phyloP scores from a whole-genome alignment of 2,329 filamentous ascomycete genomes.

The Juglanconis oblonga region DNA sequence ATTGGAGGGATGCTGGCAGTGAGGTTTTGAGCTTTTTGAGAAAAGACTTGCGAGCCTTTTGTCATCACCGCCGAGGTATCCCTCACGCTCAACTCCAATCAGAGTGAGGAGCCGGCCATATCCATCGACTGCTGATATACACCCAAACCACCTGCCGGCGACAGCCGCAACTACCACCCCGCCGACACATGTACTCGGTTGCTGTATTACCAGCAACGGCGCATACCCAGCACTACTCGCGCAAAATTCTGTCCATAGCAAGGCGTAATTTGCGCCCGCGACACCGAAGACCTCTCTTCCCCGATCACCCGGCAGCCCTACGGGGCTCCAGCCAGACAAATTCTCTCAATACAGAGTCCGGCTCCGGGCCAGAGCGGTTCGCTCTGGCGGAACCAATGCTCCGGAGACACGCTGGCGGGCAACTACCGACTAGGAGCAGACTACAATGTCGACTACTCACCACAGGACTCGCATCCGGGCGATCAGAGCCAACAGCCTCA shows the following conservation, averaged over 20 bases:
- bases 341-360: constrained; percentile 60
- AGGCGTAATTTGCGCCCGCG: constrained; percentile 30
- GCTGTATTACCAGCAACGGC: constrained; percentile 29
- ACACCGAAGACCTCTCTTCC: constrained; percentile 21
- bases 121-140: constrained; percentile 13
- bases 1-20: constrained; percentile 12
- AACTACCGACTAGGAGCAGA: constrained; percentile 68
- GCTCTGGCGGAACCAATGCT: constrained; percentile 76
- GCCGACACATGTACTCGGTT: constrained; percentile 35
- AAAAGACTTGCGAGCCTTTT: constrained; percentile 16
- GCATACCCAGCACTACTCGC: constrained; percentile 26
- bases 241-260: constrained; percentile 28
- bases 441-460: constrained; percentile 73
- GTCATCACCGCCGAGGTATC: constrained; percentile 7
- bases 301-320: constrained; percentile 43
- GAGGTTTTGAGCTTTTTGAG: constrained; percentile 7
- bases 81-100: not conserved
- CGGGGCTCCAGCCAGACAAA: constrained; percentile 52
- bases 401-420: constrained; percentile 69
- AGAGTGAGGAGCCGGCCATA: constrained; percentile 10
- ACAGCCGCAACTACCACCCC: constrained; percentile 22
- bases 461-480: constrained; percentile 64
- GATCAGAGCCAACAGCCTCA: constrained; percentile 63
- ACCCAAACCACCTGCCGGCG: constrained; percentile 19
- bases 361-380: constrained; percentile 71